Base-by-base conservation (phyloP, 2,329 filamentous ascomycete genomes). In the Fusarium penzigii region DNA sequence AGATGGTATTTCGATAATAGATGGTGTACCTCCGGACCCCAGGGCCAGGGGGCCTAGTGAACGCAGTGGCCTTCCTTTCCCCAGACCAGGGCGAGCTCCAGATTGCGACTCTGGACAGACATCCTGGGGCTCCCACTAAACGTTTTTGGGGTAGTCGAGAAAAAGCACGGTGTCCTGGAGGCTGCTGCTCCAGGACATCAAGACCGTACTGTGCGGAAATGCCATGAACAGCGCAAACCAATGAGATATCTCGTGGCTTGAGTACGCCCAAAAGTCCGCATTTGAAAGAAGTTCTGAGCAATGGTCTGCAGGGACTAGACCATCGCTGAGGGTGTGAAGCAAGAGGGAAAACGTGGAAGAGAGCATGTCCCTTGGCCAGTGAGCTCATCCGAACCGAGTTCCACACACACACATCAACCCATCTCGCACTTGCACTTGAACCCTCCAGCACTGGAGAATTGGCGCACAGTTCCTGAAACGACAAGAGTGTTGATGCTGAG, bases 1-100 rank as follows among this genome's bases (percentile, higher is more conserved):
- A 57, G 55, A 43, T 42, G 56, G 10, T 11, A 36, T 36, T 36
- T 49, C 45, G 51, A 53, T 66, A 64, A 53, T 66, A 64, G 67
- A 65, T 64, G 62, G 66, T 64, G 62, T 63, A 46, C 65, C 59
- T 50, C 62, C 60, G 10, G 59, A 59, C 48, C 49, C 56, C 57
- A 57, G 57, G 51, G 48, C 53, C 51, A 63, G 62, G 66, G 65
- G 49, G 53, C 60, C 51, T 57, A 50, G 55, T 58, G 58, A 64
- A 60, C 56, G 53, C 53, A 61, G 65, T 49, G 53, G 59, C 57
- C 36, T 57, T 9, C 32, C 32, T 49, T 55, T 61, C 62, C 62
- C 62, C 52, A 61, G 59, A 61, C 61, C 54, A 49, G 57, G 60
- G 55, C 45, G 44, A 43, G 48, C 54, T 54, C 57, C 55, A 53